Evolutionary conservation across 345 rosid species (phyloP).

Genomic region (Salix suchowensis): DNA sequence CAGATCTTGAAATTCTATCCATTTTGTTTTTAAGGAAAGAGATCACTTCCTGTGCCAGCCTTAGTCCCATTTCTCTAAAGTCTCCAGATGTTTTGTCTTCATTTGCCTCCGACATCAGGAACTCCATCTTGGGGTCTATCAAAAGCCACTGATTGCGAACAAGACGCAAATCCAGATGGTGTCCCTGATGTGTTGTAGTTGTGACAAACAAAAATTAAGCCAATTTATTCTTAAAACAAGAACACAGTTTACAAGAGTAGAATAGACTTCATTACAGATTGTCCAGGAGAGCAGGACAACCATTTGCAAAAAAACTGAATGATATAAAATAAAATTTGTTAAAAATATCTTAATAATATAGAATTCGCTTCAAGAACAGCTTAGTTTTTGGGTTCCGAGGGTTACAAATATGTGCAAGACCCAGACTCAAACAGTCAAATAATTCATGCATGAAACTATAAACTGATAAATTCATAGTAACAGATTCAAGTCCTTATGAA

Average conservation of each 20-base stretch:
- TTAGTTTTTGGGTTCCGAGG: not conserved
- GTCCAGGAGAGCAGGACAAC: not conserved
- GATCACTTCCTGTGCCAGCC: constrained; percentile 83
- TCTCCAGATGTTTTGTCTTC: constrained; percentile 90
- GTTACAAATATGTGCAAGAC: not conserved
- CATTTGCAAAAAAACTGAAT: not conserved
- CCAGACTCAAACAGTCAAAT: not conserved
- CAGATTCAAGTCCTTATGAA: not conserved
- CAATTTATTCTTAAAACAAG: not conserved
- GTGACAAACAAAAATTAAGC: constrained; percentile 1
- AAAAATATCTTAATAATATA: not conserved
- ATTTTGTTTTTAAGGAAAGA: constrained; percentile 72
- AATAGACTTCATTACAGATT: not conserved
- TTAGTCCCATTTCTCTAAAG: constrained; percentile 88
- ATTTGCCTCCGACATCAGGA: constrained; percentile 93
- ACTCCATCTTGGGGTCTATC: constrained; percentile 79
- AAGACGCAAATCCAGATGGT: constrained; percentile 93
- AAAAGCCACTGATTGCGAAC: constrained; percentile 93
- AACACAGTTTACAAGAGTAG: not conserved
- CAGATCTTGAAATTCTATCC: constrained; percentile 61
- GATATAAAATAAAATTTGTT: not conserved
- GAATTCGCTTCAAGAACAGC: not conserved
- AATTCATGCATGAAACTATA: not conserved
- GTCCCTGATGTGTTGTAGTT: constrained; percentile 51
- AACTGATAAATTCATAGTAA: not conserved